Percentiles rank a stretch among this genome's conserved stretches.
Evolutionary conservation across 1,139 yeast species (phyloP).

Genomic region (Trichomonascaceae sp.): DNA sequence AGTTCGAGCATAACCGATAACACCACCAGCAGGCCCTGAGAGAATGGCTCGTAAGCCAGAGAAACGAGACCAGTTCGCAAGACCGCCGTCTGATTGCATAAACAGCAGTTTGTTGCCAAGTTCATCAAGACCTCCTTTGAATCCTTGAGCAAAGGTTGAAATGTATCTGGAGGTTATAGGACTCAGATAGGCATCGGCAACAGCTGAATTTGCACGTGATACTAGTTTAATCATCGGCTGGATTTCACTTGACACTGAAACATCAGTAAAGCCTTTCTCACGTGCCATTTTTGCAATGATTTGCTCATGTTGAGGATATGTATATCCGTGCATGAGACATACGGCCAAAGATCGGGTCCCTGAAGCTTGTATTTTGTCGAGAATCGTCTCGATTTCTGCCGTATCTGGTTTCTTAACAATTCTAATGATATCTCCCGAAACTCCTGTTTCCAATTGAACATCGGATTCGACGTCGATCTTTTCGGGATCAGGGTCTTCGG

Average conservation of each 20-base stretch:
- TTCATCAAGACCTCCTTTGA: constrained; percentile 45
- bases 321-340: constrained; percentile 63
- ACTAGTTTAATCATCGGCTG: constrained; percentile 72
- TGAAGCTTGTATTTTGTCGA: constrained; percentile 41
- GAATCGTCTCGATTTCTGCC: constrained; percentile 35
- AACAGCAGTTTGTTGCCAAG: constrained; percentile 42
- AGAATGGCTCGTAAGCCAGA: constrained; percentile 47
- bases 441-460: constrained; percentile 42
- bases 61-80: constrained; percentile 43
- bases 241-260: constrained; percentile 59
- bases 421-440: constrained; percentile 59
- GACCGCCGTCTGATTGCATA: constrained; percentile 58
- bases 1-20: constrained; percentile 50
- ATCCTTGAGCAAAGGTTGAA: constrained; percentile 54
- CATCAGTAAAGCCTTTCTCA: constrained; percentile 52
- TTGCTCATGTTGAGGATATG: constrained; percentile 60
- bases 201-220: constrained; percentile 64
- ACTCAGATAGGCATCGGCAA: constrained; percentile 72
- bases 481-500: constrained; percentile 49
- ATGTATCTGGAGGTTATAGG: constrained; percentile 64
- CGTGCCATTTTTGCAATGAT: constrained; percentile 52
- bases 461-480: constrained; percentile 27
- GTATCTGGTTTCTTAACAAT: constrained; percentile 46
- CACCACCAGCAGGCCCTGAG: constrained; percentile 60
- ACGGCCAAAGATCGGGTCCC: constrained; percentile 66